Percentiles rank a stretch among this genome's conserved stretches.
Evolutionary conservation across 306 rosid species (phyloP).

Genomic region (Prunus mongolica): DNA sequence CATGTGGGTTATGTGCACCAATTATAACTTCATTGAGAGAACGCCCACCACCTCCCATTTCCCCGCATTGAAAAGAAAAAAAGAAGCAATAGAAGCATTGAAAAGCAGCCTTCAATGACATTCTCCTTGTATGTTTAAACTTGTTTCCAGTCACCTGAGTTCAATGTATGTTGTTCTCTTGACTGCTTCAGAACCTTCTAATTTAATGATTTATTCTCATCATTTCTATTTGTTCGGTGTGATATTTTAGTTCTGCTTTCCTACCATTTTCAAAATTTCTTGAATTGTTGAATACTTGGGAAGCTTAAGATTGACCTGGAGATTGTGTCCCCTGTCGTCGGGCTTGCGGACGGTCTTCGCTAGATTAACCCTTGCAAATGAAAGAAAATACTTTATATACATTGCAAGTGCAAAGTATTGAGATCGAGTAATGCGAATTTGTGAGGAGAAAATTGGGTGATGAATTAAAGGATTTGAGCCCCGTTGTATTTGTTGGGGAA

Average conservation of each 20-base stretch:
- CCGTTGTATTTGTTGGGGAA: too few relatives aligned
- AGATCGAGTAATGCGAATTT: too few relatives aligned
- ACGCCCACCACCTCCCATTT: conserved; percentile 2
- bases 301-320: background rate
- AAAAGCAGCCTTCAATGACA: conserved; percentile 4
- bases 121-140: conserved; percentile 15
- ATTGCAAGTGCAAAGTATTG: background rate
- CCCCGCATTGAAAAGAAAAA: conserved; percentile 5
- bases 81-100: conserved; percentile 4
- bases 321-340: background rate
- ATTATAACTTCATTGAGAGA: conserved; percentile 10
- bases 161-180: conserved; percentile 17
- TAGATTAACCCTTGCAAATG: background rate
- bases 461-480: too few relatives aligned
- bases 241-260: background rate
- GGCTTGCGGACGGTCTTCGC: background rate
- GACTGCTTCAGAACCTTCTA: conserved; percentile 23
- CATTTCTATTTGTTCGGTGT: conserved; percentile 2
- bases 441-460: too few relatives aligned
- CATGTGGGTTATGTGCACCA: conserved; percentile 21
- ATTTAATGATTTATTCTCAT: conserved; percentile 21
- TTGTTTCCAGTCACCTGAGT: conserved; percentile 21
- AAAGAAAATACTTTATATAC: too few relatives aligned
- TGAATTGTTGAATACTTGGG: background rate
- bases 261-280: background rate